phyloP scores from a whole-genome alignment of 805 yeast genomes.

The Grigorovia yakushimaensis region DNA sequence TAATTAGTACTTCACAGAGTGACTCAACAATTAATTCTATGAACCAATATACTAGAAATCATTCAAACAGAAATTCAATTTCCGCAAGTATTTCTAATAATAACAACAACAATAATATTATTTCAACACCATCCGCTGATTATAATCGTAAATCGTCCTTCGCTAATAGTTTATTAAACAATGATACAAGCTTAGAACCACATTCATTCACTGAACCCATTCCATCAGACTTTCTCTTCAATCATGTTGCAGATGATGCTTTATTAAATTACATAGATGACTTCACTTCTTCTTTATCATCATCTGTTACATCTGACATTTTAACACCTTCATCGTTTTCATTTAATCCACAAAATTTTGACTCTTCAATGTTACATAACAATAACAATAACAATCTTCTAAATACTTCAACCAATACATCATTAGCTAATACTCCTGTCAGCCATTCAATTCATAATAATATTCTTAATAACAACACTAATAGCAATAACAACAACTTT shows the following conservation, averaged over 20 bases:
- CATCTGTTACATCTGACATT: constrained; percentile 20
- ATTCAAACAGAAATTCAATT: neutral
- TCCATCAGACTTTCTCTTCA: constrained; percentile 14
- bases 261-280: constrained; percentile 20
- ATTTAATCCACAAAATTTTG: constrained; percentile 17
- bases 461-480: neutral
- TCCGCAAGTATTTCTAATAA: neutral
- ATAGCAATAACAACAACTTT: neutral
- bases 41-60: neutral
- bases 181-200: neutral
- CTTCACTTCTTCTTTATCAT: constrained; percentile 22
- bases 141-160: neutral
- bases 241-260: constrained; percentile 14
- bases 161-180: neutral
- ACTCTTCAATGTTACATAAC: constrained; percentile 1
- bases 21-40: neutral
- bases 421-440: neutral
- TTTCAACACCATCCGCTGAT: neutral
- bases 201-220: constrained; percentile 4
- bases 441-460: neutral
- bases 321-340: constrained; percentile 19
- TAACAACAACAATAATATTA: neutral
- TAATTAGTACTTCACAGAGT: neutral
- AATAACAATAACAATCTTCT: neutral
- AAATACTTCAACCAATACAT: neutral